These are phyloP conservation scores for Teratosphaeria destructans DNA, from an alignment of 2,329 filamentous ascomycete species.

Conservation along the genomic window DNA sequence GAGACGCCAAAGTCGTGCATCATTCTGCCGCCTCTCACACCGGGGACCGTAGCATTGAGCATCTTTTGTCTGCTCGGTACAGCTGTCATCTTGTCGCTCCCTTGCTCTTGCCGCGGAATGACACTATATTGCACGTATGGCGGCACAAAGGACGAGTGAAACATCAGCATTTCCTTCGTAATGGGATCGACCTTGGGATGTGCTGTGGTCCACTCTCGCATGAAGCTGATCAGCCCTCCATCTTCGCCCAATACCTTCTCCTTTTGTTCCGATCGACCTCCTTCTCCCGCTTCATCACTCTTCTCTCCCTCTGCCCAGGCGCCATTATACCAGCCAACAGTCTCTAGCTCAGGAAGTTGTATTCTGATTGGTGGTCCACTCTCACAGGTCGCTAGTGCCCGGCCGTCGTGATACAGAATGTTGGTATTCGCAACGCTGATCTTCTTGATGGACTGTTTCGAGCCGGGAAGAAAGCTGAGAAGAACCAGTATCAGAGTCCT, in stretches of 20 bases:
- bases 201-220: conserved; percentile 62
- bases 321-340: conserved; percentile 61
- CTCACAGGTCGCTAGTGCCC: conserved; percentile 59
- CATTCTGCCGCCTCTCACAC: conserved; percentile 55
- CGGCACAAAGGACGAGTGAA: conserved; percentile 54
- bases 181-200: conserved; percentile 57
- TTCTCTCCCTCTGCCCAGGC: conserved; percentile 42
- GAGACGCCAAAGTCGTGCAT: conserved; percentile 71
- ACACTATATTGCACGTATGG: conserved; percentile 61
- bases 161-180: conserved; percentile 56
- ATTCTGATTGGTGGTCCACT: conserved; percentile 60
- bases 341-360: conserved; percentile 52
- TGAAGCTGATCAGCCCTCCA: conserved; percentile 46
- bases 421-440: conserved; percentile 63
- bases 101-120: conserved; percentile 28
- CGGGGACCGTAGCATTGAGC: conserved; percentile 49
- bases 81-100: background rate
- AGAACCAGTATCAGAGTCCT: conserved; percentile 49
- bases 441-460: conserved; percentile 48
- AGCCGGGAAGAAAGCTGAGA: conserved; percentile 48
- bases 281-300: conserved; percentile 5
- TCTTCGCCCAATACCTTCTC: conserved; percentile 18
- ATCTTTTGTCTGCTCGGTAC: conserved; percentile 12
- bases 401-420: conserved; percentile 56
- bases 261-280: conserved; percentile 3